Conservation (phyloP, 257 asterid species). For the Capsicum rhomboideum region DNA sequence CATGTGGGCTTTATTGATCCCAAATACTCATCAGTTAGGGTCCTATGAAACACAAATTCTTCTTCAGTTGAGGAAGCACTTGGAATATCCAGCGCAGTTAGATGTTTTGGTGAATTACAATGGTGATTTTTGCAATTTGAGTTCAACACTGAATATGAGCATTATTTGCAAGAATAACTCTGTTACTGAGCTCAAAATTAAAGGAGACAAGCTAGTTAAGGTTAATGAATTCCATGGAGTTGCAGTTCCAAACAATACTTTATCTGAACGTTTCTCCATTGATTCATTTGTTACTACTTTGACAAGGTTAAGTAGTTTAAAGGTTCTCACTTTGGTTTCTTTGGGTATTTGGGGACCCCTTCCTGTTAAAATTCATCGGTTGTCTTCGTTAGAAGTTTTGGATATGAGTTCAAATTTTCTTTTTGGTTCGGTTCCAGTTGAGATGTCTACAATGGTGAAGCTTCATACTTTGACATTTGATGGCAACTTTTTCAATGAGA, state of each 20-base stretch:
- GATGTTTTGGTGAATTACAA: constrained; percentile 26
- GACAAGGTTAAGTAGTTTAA: constrained; percentile 50
- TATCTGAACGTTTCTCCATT: constrained; percentile 51
- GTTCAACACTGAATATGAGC: constrained; percentile 41
- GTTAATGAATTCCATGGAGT: constrained; percentile 27
- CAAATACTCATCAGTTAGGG: constrained; percentile 35
- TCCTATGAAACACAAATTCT: constrained; percentile 54
- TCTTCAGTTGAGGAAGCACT: constrained; percentile 49
- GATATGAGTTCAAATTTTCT: constrained; percentile 63
- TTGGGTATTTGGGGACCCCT: constrained; percentile 65
- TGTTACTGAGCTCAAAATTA: constrained; percentile 34
- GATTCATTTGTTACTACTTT: constrained; percentile 57
- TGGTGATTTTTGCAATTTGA: constrained; percentile 35
- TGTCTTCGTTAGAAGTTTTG: constrained; percentile 33
- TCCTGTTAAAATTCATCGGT: constrained; percentile 46
- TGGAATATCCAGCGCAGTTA: constrained; percentile 55
- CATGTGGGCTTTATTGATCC: constrained; percentile 33
- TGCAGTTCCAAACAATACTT: constrained; percentile 23
- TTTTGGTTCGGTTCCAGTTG: constrained; percentile 36
- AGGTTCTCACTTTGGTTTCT: constrained; percentile 36
- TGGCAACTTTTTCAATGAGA: constrained; percentile 54
- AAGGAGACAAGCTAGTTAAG: constrained; percentile 34
- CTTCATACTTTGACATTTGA: constrained; percentile 40
- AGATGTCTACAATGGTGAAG: constrained; percentile 38
- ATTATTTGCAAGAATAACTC: constrained; percentile 37